A percentile compares a stretch with the other conserved stretches of the same genome.
Evolutionary conservation across 2,329 filamentous ascomycete genomes (phyloP).

Genomic region (Aspergillus udagawae): DNA sequence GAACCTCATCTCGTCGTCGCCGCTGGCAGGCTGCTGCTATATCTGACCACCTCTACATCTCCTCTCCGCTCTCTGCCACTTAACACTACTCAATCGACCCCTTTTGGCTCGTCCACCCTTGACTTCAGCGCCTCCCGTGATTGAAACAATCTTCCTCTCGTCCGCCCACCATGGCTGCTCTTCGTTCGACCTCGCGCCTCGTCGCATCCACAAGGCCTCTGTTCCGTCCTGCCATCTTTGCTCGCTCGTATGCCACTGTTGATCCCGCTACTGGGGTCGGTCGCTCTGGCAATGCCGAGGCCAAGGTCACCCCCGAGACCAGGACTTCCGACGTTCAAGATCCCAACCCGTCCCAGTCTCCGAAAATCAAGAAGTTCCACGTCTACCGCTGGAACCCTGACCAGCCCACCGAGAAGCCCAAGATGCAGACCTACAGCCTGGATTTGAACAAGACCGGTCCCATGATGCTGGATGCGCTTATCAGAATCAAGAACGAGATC

Average conservation of each 20-base stretch:
- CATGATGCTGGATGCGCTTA: conserved; percentile 95
- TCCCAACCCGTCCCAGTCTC: conserved; percentile 53
- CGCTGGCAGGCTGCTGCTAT: conserved; percentile 15
- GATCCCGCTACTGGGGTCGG: conserved; percentile 32
- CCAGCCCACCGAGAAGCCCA: conserved; percentile 83
- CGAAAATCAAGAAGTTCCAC: conserved; percentile 87
- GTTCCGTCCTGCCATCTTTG: conserved; percentile 38
- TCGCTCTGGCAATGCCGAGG: conserved; percentile 23
- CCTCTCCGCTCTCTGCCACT: conserved; percentile 1
- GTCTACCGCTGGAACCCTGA: conserved; percentile 99
- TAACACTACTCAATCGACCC: not conserved
- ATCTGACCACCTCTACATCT: conserved; percentile 3
- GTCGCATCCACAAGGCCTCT: conserved; percentile 40
- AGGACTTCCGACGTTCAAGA: conserved; percentile 60
- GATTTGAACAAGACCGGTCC: conserved; percentile 98
- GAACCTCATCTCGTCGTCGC: conserved; percentile 18
- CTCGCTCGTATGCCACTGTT: conserved; percentile 47
- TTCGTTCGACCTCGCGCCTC: conserved; percentile 46
- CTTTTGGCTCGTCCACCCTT: not conserved
- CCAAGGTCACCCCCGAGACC: conserved; percentile 41
- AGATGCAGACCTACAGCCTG: conserved; percentile 90
- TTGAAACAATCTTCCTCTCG: conserved; percentile 10
- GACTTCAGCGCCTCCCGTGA: conserved; percentile 4
- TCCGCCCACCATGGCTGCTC: conserved; percentile 43
- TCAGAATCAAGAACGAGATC: conserved; percentile 98